Evolutionary conservation across 805 yeast genomes (phyloP), one percentile per base, ranked within the genome.

Genomic region (Blastobotrys muscicola): DNA sequence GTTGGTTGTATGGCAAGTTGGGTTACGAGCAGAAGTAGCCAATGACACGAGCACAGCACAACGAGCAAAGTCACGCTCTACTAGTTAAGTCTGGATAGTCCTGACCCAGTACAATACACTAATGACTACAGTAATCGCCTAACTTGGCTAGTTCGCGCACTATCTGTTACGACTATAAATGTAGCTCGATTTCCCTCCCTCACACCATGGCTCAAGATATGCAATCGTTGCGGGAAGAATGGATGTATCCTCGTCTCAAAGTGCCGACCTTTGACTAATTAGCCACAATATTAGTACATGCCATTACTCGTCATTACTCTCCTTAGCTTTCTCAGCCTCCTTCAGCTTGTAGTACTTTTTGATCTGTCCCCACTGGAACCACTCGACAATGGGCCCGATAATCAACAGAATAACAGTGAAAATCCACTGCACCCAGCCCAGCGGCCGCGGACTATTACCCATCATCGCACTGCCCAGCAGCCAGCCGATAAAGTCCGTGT

Each of bases 401-500:
- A 84, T 56, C 13, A 74, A 68, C 15, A 78, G 62, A 3, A 75
- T 29, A 7, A 78, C 59, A 0, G 78, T 70, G 0, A 78, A 33
- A 1, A 74, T 34, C 44, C 67, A 55, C 68, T 69, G 85, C 1
- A 80, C 49, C 1, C 76, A 44, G 52, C 79, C 74, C 61, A 75
- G 71, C 37, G 68, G 67, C 29, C 92, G 66, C 7, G 94, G 94
- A 44, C 78, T 69, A 39, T 77, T 67, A 1, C 95, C 94, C 48
- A 85, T 66, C 54, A 74, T 74, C 20, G 80, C 67, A 37, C 79
- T 68, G 52, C 79, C 78, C 34, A 92, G 65, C 1, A 85, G 62
- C 90, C 94, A 87, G 4, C 95, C 95, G 33, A 87, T 74, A 12
- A 75, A 64, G 61, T 92, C 98, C 0, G 97, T 90, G 40, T 78